phyloP scores from a whole-genome alignment of 768 basidiomycete genomes.

The Suillus alpinus region DNA sequence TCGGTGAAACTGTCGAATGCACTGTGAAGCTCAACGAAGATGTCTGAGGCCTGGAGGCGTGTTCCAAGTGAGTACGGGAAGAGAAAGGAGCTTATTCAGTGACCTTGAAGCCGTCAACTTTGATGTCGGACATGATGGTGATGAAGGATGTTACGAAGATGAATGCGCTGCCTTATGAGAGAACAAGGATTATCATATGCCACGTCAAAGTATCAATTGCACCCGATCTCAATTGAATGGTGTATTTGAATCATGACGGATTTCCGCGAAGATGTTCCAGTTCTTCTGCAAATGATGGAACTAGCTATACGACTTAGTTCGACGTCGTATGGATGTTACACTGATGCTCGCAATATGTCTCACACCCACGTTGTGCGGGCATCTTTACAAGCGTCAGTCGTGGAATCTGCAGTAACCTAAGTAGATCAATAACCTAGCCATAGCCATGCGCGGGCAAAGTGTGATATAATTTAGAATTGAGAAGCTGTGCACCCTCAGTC shows the following conservation, averaged over 20 bases:
- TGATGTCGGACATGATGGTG: constrained; percentile 73
- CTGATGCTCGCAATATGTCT: background rate
- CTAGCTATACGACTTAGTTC: no score
- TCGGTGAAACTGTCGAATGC: constrained; percentile 55
- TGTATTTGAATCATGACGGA: no score
- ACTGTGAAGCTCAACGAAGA: constrained; percentile 50
- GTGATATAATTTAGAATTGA: background rate
- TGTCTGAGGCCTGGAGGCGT: constrained; percentile 57
- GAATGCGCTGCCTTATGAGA: background rate
- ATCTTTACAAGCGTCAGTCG: no score
- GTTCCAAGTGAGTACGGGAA: background rate
- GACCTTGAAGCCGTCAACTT: constrained; percentile 74
- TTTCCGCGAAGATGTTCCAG: no score
- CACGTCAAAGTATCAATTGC: background rate
- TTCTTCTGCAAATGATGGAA: background rate
- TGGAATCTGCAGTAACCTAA: no score
- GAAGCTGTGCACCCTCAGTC: constrained; percentile 15
- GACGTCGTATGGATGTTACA: background rate
- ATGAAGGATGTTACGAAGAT: background rate
- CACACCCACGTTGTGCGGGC: background rate
- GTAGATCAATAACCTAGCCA: no score
- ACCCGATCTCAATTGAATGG: background rate
- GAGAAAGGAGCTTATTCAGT: constrained; percentile 1
- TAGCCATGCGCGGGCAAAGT: background rate
- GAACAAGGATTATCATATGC: background rate